phyloP scores from a whole-genome alignment of 1,139 yeast genomes.

The Meyerozyma elateridarum region DNA sequence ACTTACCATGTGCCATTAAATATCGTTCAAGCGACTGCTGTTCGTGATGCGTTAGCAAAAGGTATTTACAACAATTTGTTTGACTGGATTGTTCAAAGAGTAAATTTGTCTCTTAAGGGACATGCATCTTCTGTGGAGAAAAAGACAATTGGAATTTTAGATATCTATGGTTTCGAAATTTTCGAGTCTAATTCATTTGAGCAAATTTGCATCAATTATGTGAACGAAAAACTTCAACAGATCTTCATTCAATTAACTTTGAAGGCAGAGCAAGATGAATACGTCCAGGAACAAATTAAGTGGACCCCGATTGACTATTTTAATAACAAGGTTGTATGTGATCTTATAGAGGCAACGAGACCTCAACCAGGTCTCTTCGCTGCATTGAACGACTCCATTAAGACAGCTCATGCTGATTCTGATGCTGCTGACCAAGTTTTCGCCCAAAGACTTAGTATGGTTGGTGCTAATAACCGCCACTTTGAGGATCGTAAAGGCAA shows the following conservation, averaged over 20 bases:
- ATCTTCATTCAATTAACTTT: conserved; percentile 92
- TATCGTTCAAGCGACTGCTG: conserved; percentile 88
- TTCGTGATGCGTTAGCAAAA: conserved; percentile 91
- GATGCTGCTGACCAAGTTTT: conserved; percentile 96
- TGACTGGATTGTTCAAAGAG: conserved; percentile 97
- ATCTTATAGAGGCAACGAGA: conserved; percentile 85
- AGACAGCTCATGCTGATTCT: conserved; percentile 98
- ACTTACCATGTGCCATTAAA: conserved; percentile 93
- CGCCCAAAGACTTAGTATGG: conserved; percentile 85
- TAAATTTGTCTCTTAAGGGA: conserved; percentile 59
- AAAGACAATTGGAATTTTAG: conserved; percentile 87
- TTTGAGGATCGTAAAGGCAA: conserved; percentile 87
- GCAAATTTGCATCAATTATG: conserved; percentile 94
- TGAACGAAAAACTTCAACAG: conserved; percentile 94
- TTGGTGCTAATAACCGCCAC: conserved; percentile 72
- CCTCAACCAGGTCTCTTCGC: conserved; percentile 95
- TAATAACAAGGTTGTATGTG: conserved; percentile 96
- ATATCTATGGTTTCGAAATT: conserved; percentile 97
- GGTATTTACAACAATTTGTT: conserved; percentile 89
- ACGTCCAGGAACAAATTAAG: conserved; percentile 87
- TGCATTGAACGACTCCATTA: conserved; percentile 93
- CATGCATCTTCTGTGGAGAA: conserved; percentile 44
- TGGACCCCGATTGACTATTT: conserved; percentile 98
- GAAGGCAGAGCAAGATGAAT: conserved; percentile 96
- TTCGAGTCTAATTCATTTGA: conserved; percentile 96